Evolutionary conservation across 1,139 yeast species (phyloP).

Genomic region (Scheffersomyces quercinus): DNA sequence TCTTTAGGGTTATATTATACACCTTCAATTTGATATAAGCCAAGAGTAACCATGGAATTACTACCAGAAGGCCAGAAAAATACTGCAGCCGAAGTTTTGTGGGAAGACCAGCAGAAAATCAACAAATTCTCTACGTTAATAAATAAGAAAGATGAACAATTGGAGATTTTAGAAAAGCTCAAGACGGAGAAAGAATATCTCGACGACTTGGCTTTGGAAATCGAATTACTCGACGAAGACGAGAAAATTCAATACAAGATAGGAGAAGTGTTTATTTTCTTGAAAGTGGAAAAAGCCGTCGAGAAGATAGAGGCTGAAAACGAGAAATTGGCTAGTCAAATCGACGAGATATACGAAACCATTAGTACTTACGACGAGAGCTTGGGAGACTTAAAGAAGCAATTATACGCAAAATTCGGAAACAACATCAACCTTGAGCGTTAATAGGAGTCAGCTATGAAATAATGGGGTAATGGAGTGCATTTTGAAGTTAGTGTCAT

Average conservation of each 20-base stretch:
- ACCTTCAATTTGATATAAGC: neutral
- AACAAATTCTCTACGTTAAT: constrained; percentile 85
- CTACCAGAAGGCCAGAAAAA: constrained; percentile 69
- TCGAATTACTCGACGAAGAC: constrained; percentile 83
- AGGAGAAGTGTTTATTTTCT: constrained; percentile 75
- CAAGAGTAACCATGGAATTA: constrained; percentile 40
- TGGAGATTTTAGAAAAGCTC: constrained; percentile 49
- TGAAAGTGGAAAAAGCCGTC: constrained; percentile 66
- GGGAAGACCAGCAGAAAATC: constrained; percentile 88
- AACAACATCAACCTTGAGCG: constrained; percentile 83
- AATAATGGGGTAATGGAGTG: no score
- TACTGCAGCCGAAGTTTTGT: constrained; percentile 69
- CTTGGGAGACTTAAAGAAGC: constrained; percentile 62
- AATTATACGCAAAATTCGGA: constrained; percentile 88
- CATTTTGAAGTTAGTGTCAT: no score
- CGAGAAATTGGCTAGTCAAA: constrained; percentile 49
- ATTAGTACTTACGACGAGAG: constrained; percentile 55
- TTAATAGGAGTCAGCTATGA: constrained; percentile 9
- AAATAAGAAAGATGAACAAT: constrained; percentile 60
- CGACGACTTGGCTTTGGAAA: constrained; percentile 82
- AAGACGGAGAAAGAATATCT: constrained; percentile 81
- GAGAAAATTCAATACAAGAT: constrained; percentile 65
- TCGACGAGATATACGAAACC: constrained; percentile 46
- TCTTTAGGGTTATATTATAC: no score
- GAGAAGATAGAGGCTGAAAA: constrained; percentile 64